phyloP scores from a whole-genome alignment of 768 basidiomycete species.

The Suillus paluster region DNA sequence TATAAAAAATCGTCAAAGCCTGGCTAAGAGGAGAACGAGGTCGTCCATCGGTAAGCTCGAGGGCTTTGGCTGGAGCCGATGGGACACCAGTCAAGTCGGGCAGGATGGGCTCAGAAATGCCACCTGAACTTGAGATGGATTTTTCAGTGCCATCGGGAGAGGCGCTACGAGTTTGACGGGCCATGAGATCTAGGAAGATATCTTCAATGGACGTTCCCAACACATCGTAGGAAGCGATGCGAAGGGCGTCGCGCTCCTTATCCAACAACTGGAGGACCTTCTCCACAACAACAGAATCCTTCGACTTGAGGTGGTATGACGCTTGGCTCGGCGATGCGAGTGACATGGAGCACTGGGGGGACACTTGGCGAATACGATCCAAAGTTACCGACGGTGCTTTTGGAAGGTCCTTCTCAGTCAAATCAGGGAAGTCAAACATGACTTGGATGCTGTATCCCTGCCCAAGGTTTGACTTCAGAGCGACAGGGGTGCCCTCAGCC shows the following conservation, averaged over 20 bases:
- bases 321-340: constrained; percentile 47
- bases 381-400: constrained; percentile 38
- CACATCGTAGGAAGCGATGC: constrained; percentile 63
- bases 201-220: constrained; percentile 80
- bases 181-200: constrained; percentile 78
- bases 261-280: constrained; percentile 61
- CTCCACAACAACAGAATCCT: constrained; percentile 58
- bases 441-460: constrained; percentile 72
- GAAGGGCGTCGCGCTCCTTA: constrained; percentile 38
- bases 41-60: constrained; percentile 56
- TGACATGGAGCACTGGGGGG: constrained; percentile 49
- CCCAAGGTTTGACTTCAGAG: constrained; percentile 72
- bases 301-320: constrained; percentile 63
- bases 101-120: background rate
- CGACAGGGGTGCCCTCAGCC: constrained; percentile 73
- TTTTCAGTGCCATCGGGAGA: constrained; percentile 32
- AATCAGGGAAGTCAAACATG: constrained; percentile 44
- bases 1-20: constrained; percentile 74
- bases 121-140: constrained; percentile 18
- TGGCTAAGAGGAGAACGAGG: constrained; percentile 62
- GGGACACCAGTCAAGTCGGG: constrained; percentile 8
- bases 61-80: constrained; percentile 15
- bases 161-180: constrained; percentile 27
- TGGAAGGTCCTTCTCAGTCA: constrained; percentile 28
- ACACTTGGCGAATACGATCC: constrained; percentile 45